phyloP scores from a whole-genome alignment of 192 early-diverging fungal species.

The Globomyces pollinis-pini region DNA sequence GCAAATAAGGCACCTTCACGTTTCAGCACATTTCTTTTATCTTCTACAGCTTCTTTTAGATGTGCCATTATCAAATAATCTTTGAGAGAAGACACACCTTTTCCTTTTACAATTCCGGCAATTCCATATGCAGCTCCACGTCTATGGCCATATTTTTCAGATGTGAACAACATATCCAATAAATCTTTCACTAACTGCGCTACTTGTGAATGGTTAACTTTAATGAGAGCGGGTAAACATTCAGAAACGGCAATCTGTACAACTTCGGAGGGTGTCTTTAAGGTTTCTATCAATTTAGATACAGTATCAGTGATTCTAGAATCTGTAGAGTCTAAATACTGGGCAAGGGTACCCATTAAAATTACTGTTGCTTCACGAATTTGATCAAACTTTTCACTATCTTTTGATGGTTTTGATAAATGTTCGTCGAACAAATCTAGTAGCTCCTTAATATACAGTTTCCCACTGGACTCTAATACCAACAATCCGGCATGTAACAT shows the following conservation, averaged over 20 bases:
- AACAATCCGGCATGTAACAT: slow-evolving; percentile 85
- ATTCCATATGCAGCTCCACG: slow-evolving; percentile 94
- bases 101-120: slow-evolving; percentile 87
- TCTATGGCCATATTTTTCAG: slow-evolving; percentile 74
- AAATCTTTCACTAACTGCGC: slow-evolving; percentile 53
- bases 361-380: slow-evolving; percentile 91
- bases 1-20: slow-evolving; percentile 93
- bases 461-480: slow-evolving; percentile 65
- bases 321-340: slow-evolving; percentile 70
- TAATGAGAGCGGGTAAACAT: slow-evolving; percentile 87
- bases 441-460: slow-evolving; percentile 54
- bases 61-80: slow-evolving; percentile 70
- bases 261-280: slow-evolving; percentile 87
- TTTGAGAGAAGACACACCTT: slow-evolving; percentile 81
- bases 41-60: slow-evolving; percentile 74
- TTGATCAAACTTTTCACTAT: slow-evolving; percentile 70
- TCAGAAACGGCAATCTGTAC: slow-evolving; percentile 92
- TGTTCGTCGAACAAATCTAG: slow-evolving; percentile 73
- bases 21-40: slow-evolving; percentile 62
- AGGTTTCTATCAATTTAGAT: slow-evolving; percentile 77
- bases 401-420: slow-evolving; percentile 59
- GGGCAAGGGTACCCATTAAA: slow-evolving; percentile 82
- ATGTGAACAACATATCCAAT: slow-evolving; percentile 60
- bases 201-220: slow-evolving; percentile 56
- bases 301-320: slow-evolving; percentile 72